Evolutionary conservation across 495 filamentous ascomycete genomes (phyloP), one percentile per base, ranked within the genome.

Genomic region (Venustampulla echinocandica): DNA sequence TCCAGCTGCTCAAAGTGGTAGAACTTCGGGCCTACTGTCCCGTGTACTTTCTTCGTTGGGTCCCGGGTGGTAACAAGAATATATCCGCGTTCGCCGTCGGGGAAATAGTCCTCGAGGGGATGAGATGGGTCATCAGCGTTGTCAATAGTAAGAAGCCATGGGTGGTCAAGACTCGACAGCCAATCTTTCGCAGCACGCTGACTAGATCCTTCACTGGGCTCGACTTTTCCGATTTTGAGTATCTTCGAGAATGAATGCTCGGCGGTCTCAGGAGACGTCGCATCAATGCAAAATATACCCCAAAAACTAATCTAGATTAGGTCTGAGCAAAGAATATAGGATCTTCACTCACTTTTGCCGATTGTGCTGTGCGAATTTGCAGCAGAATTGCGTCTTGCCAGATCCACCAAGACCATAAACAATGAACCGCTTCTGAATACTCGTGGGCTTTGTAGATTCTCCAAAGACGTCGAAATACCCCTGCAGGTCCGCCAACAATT

Each of bases 31-130:
- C 61, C 61, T 28, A 61, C 52, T 27, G 38, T 70, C 7, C 62
- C 64, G 47, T 65, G 45, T 0, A 49, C 19, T 44, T 42, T 61
- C 20, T 56, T 15, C 1, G 47, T 38, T 0, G 64, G 66, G 43
- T 67, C 62, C 2, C 65, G 47, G 10, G 68, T 63, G 0, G 67
- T 69, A 2, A 69, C 42, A 0, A 69, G 47, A 21, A 71, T 58
- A 34, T 40, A 41, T 5, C 64, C 66, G 33, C 47, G 50, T 4
- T 50, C 42, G 4, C 64, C 60, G 1, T 25, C 32, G 2, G 65
- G 65, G 21, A 71, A 48, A 23, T 58, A 53, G 6, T 58, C 45
- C 2, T 59, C 51, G 1, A 68, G 22, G 9, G 27, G 2, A 1
- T 64, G 34, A 2, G 50, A 42, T 13, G 46, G 35, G 38, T 66